Evolutionary conservation across 495 filamentous ascomycete genomes (phyloP), one percentile per base, ranked within the genome.

Genomic region (Podospora australis): DNA sequence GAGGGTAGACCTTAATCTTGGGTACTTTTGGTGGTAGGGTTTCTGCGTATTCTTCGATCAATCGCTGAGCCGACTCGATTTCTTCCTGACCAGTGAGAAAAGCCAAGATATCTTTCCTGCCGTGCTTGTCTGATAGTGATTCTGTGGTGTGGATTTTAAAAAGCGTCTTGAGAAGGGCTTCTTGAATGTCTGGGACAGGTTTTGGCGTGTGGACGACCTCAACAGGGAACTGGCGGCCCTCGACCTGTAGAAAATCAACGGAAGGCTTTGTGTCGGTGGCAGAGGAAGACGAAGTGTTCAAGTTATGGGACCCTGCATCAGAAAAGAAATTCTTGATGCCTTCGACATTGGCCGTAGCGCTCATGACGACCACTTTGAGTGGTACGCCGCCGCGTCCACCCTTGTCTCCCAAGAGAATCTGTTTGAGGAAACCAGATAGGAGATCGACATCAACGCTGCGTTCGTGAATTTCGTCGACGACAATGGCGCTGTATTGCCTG

Each of bases 391-490:
- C 83, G 26, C 83, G 74, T 17, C 78, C 85, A 11, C 66, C 67
- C 46, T 71, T 74, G 50, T 77, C 69, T 4, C 81, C 79, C 23
- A 69, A 66, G 1, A 88, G 62, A 23, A 95, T 71, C 49, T 84
- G 83, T 59, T 83, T 87, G 52, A 97, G 65, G 55, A 99, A 97
- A 0, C 94, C 94, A 41, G 88, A 71, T 0, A 94, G 70, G 40
- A 97, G 66, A 71, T 99, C 94, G 13, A 96, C 91, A 58, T 96
- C 95, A n/a, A 95, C 79, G 46, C 91, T 94, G 46, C 94, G 77
- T 67, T 99, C 94, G 68, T 99, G 94, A 2, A 97, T 89, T 60
- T 99, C 94, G 69, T 99, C 94, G 8, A 99, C 87, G 40, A 97
- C 75, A 2, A 99, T 76, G 1, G 84, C 88, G 52, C 87, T 91